Base-by-base conservation (phyloP, 192 early-diverging fungal species). In the Podila minutissima region DNA sequence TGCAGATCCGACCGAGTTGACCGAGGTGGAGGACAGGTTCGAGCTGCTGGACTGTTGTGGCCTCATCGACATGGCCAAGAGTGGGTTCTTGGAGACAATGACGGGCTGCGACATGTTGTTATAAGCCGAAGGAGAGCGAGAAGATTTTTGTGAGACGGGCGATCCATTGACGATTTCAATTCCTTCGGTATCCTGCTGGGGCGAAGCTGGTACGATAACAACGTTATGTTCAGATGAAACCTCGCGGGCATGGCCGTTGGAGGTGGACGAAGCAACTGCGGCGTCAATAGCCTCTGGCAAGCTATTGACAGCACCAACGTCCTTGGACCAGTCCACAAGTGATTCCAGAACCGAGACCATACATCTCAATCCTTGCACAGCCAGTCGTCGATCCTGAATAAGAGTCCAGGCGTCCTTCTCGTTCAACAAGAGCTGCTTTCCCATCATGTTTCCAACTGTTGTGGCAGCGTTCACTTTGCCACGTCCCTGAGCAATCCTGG, bases 301-400 rank as follows among this genome's bases (percentile, higher is more conserved):
- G 20, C 50, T 71, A 33, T 33, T 50, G 38, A 72, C 73, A 2
- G 65, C 62, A 15, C 81, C 74, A 2, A 83, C 75, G 72, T 84
- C 83, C 69, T 92, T 90, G 74, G 88, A 89, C 91, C 91, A 92
- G 51, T 86, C 83, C 5, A 91, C 90, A 70, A 92, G 87, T 62
- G 89, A 90, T 60, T 89, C 88, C 29, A 92, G 69, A 68, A 92
- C 86, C 3, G 87, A 86, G 3, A 88, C 85, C 74, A 92, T 79
- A 49, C 83, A 89, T 58, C 88, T 87, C 66, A 92, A 74, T 24
- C 89, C 87, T 72, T 85, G 77, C 2, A 85, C 72, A 9, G 75
- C 82, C n/a, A 85, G 62, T 37, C 69, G 69, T 28, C 82, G 82
- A 31, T 85, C 84, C 59, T 85, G 84, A 62, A 85, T 72, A 20